Conservation (phyloP, 768 basidiomycete genomes). For the Rubroboletus satanas region DNA sequence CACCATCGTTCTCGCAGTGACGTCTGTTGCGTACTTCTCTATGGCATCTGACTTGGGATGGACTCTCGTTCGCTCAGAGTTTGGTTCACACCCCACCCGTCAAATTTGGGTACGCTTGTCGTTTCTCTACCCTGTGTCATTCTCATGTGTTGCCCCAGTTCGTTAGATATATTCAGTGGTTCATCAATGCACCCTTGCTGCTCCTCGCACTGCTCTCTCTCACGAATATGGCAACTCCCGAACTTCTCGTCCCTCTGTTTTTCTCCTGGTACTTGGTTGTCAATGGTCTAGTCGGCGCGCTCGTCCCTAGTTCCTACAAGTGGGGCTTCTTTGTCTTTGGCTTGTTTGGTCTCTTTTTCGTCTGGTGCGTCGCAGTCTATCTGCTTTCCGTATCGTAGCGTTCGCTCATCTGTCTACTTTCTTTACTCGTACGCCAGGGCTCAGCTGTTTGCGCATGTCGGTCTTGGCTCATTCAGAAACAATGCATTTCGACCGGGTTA, state of each 20-base stretch:
- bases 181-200: conserved; percentile 51
- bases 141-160: conserved; percentile 30
- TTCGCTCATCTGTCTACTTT: neutral
- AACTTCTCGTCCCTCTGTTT: conserved; percentile 37
- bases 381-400: conserved; percentile 11
- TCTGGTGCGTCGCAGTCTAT: conserved; percentile 36
- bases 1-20: conserved; percentile 43
- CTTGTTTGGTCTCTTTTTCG: conserved; percentile 43
- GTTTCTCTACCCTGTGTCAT: neutral
- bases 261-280: conserved; percentile 46
- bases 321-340: conserved; percentile 51
- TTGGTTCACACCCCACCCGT: conserved; percentile 30
- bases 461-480: conserved; percentile 25
- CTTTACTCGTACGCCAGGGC: conserved; percentile 18
- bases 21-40: conserved; percentile 45
- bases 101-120: conserved; percentile 40
- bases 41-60: conserved; percentile 56
- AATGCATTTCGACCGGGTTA: conserved; percentile 26
- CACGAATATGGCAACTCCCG: conserved; percentile 45
- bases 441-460: conserved; percentile 27
- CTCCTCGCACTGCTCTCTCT: conserved; percentile 44
- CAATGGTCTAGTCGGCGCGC: conserved; percentile 46
- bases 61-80: conserved; percentile 40
- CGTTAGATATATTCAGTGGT: conserved; percentile 54
- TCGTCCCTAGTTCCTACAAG: conserved; percentile 51